Conservation (phyloP, 495 filamentous ascomycete species). For the Hypoxylon fragiforme region DNA sequence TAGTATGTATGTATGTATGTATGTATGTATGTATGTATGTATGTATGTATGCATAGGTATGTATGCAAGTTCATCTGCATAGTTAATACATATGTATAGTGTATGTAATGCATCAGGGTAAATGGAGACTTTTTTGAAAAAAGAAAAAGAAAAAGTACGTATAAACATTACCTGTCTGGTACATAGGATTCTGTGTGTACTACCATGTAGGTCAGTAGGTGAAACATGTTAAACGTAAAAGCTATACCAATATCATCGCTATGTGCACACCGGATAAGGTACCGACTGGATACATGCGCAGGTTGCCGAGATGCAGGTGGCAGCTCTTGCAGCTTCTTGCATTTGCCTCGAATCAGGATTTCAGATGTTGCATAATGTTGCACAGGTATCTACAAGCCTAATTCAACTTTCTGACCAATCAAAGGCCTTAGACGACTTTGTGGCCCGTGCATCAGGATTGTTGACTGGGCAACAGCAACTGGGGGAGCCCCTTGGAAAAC, state of each 20-base stretch:
- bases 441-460: constrained; percentile 6
- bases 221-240: too few species aligned
- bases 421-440: constrained; percentile 2
- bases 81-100: too few species aligned
- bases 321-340: too few species aligned
- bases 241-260: not conserved
- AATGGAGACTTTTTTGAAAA: too few species aligned
- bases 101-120: too few species aligned
- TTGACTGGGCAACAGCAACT: constrained; percentile 22
- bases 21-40: too few species aligned
- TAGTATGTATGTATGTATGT: not conserved
- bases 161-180: too few species aligned
- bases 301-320: not conserved
- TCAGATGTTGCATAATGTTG: constrained; percentile 4
- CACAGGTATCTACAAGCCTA: constrained; percentile 10
- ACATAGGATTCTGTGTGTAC: too few species aligned
- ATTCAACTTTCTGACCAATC: constrained; percentile 15
- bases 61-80: too few species aligned
- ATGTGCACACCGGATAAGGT: not conserved
- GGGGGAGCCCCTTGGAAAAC: constrained; percentile 2
- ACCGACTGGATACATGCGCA: not conserved
- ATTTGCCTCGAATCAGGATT: constrained; percentile 1
- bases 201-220: too few species aligned
- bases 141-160: too few species aligned
- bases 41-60: too few species aligned